phyloP scores from a whole-genome alignment of 768 basidiomycete species.

The Lanmaoa pseudosensibilis region DNA sequence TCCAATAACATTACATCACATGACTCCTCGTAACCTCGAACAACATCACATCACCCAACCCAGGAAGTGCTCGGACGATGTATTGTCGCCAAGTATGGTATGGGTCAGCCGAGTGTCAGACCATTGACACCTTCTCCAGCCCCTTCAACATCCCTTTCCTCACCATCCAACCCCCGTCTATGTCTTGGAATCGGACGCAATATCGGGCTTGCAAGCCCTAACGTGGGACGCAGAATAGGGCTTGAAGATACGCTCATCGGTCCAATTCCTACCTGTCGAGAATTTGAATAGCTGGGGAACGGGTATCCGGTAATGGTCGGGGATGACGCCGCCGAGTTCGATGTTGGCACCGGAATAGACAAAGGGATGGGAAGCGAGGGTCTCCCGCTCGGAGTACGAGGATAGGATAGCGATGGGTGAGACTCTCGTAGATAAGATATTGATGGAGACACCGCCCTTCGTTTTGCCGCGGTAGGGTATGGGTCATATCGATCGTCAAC shows the following conservation, averaged over 20 bases:
- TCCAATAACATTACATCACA: slow-evolving; percentile 4
- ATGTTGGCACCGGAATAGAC: slow-evolving; percentile 53
- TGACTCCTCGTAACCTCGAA: background rate
- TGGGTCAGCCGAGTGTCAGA: slow-evolving; percentile 41
- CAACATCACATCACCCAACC: too few relatives aligned
- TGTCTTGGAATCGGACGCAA: slow-evolving; percentile 63
- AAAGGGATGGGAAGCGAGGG: slow-evolving; percentile 71
- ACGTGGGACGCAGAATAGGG: slow-evolving; percentile 69
- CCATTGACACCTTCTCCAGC: slow-evolving; percentile 77
- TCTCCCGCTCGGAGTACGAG: slow-evolving; percentile 50
- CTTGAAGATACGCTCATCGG: slow-evolving; percentile 63
- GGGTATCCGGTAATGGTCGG: slow-evolving; percentile 61
- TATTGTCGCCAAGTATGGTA: background rate
- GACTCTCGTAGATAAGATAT: slow-evolving; percentile 65
- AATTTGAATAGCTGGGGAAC: slow-evolving; percentile 41
- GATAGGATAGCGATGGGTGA: slow-evolving; percentile 48
- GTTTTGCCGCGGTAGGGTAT: slow-evolving; percentile 74
- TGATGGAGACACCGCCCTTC: slow-evolving; percentile 82
- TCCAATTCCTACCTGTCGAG: slow-evolving; percentile 38
- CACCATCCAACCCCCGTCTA: slow-evolving; percentile 51
- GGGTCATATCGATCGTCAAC: slow-evolving; percentile 87
- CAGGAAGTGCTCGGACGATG: too few relatives aligned
- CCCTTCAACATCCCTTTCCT: slow-evolving; percentile 73
- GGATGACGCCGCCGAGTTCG: slow-evolving; percentile 69
- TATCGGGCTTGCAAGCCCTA: slow-evolving; percentile 76